Conservation (phyloP, 2,329 filamentous ascomycete genomes). For the Cytospora paraplurivora region DNA sequence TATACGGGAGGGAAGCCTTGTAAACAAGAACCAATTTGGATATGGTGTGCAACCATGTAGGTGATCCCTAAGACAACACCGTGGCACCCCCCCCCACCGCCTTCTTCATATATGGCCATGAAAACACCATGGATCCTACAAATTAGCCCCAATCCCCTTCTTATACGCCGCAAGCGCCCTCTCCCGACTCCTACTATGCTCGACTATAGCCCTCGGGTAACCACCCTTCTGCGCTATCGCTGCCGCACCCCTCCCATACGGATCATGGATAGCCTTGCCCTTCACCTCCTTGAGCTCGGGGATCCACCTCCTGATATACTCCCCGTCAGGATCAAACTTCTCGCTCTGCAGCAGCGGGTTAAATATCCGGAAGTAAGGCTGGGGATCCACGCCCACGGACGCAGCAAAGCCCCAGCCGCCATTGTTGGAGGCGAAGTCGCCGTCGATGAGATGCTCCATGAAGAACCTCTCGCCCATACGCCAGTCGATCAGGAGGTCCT, state of each 20-base stretch:
- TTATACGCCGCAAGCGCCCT: constrained; percentile 43
- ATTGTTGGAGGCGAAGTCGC: constrained; percentile 79
- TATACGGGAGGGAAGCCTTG: no score
- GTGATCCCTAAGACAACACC: background rate
- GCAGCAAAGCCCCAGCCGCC: constrained; percentile 58
- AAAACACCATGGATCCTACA: constrained; percentile 16
- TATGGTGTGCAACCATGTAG: no score
- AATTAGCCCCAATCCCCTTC: constrained; percentile 32
- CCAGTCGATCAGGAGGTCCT: constrained; percentile 83
- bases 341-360: constrained; percentile 84
- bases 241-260: constrained; percentile 67
- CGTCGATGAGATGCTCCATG: constrained; percentile 79
- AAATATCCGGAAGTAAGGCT: constrained; percentile 90
- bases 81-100: background rate
- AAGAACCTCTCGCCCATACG: constrained; percentile 79
- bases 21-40: no score
- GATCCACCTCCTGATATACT: constrained; percentile 83
- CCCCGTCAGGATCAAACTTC: constrained; percentile 78
- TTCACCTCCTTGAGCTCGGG: constrained; percentile 68
- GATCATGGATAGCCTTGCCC: constrained; percentile 77
- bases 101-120: background rate
- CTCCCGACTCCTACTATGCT: constrained; percentile 70
- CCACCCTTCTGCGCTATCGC: constrained; percentile 63
- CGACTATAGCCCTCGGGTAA: constrained; percentile 75
- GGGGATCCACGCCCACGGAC: constrained; percentile 41